Conservation (phyloP, 768 basidiomycete species). For the Mycena amicta region DNA sequence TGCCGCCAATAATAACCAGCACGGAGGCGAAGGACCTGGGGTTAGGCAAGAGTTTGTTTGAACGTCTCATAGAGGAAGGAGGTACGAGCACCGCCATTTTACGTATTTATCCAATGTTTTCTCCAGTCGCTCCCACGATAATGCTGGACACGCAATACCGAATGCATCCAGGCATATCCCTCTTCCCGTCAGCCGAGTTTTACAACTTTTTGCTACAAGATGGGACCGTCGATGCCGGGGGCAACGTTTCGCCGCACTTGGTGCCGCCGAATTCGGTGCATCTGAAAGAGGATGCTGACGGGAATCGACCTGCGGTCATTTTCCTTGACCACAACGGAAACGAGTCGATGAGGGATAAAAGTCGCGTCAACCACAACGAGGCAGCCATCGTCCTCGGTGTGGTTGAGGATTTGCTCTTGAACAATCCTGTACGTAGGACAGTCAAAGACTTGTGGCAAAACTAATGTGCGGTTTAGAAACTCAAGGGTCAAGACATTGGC, state of each 20-base stretch:
- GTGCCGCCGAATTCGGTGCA: constrained; percentile 65
- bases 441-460: neutral
- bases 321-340: constrained; percentile 80
- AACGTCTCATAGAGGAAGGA: constrained; percentile 82
- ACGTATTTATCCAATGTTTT: too few species aligned
- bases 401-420: constrained; percentile 77
- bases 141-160: constrained; percentile 96
- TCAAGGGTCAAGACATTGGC: constrained; percentile 79
- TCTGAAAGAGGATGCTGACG: constrained; percentile 41
- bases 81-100: constrained; percentile 50
- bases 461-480: constrained; percentile 39
- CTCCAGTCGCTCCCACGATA: constrained; percentile 76
- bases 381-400: constrained; percentile 77
- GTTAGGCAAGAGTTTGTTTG: constrained; percentile 82
- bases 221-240: constrained; percentile 65
- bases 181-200: constrained; percentile 84
- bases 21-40: constrained; percentile 73
- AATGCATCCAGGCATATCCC: constrained; percentile 91
- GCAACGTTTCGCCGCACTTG: constrained; percentile 52
- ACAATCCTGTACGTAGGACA: constrained; percentile 62
- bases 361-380: constrained; percentile 78
- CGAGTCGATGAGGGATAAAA: constrained; percentile 70
- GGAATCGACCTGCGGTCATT: constrained; percentile 61
- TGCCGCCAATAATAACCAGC: constrained; percentile 86
- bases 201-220: constrained; percentile 72